A percentile compares a stretch with the other conserved stretches of the same genome.
Evolutionary conservation across 1,139 yeast species (phyloP).

Genomic region (Yarrowia galli): DNA sequence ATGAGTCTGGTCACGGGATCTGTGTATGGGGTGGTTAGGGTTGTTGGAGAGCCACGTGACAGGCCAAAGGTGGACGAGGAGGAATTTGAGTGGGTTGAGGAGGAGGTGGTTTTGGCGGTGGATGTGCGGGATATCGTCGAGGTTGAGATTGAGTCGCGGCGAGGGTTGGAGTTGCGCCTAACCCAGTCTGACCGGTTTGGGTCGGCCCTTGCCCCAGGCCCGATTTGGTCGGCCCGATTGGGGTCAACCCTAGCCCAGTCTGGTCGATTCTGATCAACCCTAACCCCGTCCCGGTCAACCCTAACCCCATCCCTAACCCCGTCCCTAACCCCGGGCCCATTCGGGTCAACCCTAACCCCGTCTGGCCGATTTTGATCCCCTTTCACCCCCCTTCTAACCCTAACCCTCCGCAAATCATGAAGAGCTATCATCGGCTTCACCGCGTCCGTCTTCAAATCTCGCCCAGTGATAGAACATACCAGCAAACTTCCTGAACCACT

Average conservation of each 20-base stretch:
- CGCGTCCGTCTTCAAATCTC: constrained; percentile 69
- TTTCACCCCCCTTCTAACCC: constrained; percentile 15
- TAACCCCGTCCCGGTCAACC: too few species aligned
- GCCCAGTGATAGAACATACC: constrained; percentile 84
- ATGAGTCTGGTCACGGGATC: constrained; percentile 80
- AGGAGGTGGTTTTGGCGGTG: constrained; percentile 15
- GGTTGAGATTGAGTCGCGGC: constrained; percentile 14
- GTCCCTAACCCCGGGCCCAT: not conserved
- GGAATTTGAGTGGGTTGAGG: constrained; percentile 39
- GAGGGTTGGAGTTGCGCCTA: not conserved
- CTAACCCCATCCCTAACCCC: not conserved
- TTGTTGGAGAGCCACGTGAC: constrained; percentile 59
- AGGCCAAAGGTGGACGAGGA: constrained; percentile 35
- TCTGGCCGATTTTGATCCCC: too few species aligned
- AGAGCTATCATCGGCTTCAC: constrained; percentile 83
- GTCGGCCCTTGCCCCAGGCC: too few species aligned
- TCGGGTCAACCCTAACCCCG: too few species aligned
- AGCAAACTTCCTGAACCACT: constrained; percentile 69
- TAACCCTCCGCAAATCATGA: constrained; percentile 51
- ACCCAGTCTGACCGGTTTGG: too few species aligned
- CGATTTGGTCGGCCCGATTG: too few species aligned
- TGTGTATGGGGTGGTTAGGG: constrained; percentile 82
- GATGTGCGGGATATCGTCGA: not conserved
- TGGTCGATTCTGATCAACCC: too few species aligned
- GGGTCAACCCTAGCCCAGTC: too few species aligned